Base-by-base conservation (phyloP, 2,329 filamentous ascomycete genomes). In the Boeremia exigua region DNA sequence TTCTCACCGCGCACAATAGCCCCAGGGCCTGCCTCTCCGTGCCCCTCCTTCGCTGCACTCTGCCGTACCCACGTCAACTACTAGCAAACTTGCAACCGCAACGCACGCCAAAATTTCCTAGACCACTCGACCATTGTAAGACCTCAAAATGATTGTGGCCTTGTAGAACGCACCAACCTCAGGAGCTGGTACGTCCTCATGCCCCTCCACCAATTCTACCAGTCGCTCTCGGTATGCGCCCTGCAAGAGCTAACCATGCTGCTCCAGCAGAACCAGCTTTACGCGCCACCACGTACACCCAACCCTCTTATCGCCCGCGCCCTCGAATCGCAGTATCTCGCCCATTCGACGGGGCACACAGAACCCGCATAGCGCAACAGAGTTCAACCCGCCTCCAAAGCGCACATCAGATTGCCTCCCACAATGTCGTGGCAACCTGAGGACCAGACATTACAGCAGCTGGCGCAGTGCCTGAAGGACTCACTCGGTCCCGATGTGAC, bases 371-470 rank as follows among this genome's bases (percentile, higher is more conserved):
- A 52, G 46, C 54, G 38, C 57, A 58, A 30, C 29, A 54, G 45
- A 48, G 38, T 52, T 49, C 45, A 48, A 56, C 33, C 46, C 45
- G 27, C 25, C 54, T 58, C 55, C 58, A 54, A 58, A 60, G 59
- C 51, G 50, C 58, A 57, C 49, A 57, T 39, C 49, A 62, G 30
- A 32, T 54, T 54, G 29, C 59, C 19, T 55, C 56, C 53, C 59
- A 63, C 48, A 56, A 97, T 96, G 93, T 86, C 88, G 78, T 99
- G 95, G 95, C 91, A 96, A 81, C 95, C 95, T 60, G 83, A 90
- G 71, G 86, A 89, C 70, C 91, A 93, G 82, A 92, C 89, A 76
- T 83, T 99, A 82, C 85, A 85, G 82, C 93, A 97, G 84, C 86
- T 99, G 64, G 89, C 92, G 66, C 86, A 88, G 72, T 97, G 88